Evolutionary conservation across 495 filamentous ascomycete genomes (phyloP).

Genomic region (Penicillium chermesinum): DNA sequence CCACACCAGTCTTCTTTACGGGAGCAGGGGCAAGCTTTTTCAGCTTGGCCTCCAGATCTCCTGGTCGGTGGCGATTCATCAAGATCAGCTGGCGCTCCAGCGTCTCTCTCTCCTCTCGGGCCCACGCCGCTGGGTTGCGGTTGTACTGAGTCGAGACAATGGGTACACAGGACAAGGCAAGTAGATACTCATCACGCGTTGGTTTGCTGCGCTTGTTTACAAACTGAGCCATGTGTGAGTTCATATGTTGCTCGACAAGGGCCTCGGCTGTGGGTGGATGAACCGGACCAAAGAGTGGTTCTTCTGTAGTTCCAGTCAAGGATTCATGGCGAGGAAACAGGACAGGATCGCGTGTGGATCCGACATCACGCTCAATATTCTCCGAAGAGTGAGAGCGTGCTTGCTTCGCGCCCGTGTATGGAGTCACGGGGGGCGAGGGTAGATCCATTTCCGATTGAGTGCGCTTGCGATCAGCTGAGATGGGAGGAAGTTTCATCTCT

Average conservation of each 20-base stretch:
- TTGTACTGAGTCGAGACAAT: slow-evolving; percentile 55
- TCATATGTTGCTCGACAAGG: slow-evolving; percentile 62
- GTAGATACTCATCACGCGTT: slow-evolving; percentile 61
- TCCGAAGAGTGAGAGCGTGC: slow-evolving; percentile 42
- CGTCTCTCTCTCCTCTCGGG: slow-evolving; percentile 57
- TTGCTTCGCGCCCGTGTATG: slow-evolving; percentile 52
- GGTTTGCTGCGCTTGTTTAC: slow-evolving; percentile 57
- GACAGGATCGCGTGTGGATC: slow-evolving; percentile 51
- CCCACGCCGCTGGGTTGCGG: slow-evolving; percentile 55
- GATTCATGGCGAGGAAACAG: slow-evolving; percentile 53
- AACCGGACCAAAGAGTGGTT: slow-evolving; percentile 52
- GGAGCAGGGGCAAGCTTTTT: slow-evolving; percentile 49
- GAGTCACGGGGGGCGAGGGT: slow-evolving; percentile 70
- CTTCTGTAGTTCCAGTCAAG: slow-evolving; percentile 40
- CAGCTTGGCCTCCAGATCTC: slow-evolving; percentile 26
- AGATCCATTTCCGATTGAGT: slow-evolving; percentile 49
- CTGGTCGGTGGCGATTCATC: slow-evolving; percentile 39
- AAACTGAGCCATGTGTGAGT: slow-evolving; percentile 53
- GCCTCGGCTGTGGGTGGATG: slow-evolving; percentile 43
- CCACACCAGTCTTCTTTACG: slow-evolving; percentile 25
- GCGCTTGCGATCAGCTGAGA: slow-evolving; percentile 45
- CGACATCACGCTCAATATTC: slow-evolving; percentile 32
- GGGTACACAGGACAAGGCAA: slow-evolving; percentile 63
- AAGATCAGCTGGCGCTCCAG: slow-evolving; percentile 46
- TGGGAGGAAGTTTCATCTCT: slow-evolving; percentile 43